Conservation (phyloP, 306 rosid species). For the Dalbergia oliveri region DNA sequence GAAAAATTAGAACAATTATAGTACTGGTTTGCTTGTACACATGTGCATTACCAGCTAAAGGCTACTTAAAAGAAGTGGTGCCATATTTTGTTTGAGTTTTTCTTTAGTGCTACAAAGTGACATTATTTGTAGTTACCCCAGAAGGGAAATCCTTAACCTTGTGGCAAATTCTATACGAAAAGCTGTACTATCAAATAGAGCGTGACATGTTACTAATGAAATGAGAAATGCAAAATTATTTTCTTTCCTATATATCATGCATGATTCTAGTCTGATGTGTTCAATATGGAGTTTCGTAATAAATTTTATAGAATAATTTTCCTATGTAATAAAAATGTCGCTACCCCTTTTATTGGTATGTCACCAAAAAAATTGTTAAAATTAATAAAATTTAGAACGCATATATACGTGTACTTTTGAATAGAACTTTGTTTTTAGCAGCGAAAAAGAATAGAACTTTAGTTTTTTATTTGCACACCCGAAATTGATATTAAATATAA, state of each 20-base stretch:
- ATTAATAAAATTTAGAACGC: background rate
- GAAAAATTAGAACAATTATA: background rate
- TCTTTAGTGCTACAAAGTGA: background rate
- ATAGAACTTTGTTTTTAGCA: no score
- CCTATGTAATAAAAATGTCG: background rate
- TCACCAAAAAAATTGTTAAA: no score
- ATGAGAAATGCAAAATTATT: background rate
- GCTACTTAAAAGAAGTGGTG: no score
- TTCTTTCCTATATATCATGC: background rate
- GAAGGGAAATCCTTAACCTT: background rate
- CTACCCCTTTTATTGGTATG: no score
- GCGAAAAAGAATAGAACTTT: no score
- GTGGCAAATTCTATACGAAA: background rate
- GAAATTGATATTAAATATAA: no score
- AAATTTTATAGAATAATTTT: no score
- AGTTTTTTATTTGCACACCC: no score
- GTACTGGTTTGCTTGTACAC: conserved; percentile 1
- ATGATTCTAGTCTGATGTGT: background rate
- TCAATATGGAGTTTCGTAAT: background rate
- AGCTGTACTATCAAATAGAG: background rate
- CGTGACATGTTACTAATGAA: background rate
- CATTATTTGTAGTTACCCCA: background rate
- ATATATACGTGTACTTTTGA: no score
- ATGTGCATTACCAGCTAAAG: background rate
- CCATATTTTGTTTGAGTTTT: no score